phyloP scores from a whole-genome alignment of 352 stramenopile genomes.

The Aphanomyces cochlioides region DNA sequence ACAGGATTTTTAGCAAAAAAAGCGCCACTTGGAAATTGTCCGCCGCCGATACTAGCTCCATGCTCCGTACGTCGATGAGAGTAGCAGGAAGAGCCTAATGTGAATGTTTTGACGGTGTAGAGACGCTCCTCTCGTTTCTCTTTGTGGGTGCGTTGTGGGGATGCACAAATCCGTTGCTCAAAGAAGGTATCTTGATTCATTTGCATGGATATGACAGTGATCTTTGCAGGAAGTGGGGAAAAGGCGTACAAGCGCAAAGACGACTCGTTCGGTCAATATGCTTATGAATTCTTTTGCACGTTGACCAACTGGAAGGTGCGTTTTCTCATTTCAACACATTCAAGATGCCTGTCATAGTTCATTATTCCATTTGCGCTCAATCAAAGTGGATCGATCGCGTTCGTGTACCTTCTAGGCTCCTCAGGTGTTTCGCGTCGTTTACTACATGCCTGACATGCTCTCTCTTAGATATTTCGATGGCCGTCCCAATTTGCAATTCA shows the following conservation, averaged over 20 bases:
- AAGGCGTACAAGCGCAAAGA: slow-evolving; percentile 54
- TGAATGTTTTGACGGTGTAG: background rate
- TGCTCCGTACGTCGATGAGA: background rate
- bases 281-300: slow-evolving; percentile 45
- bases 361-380: slow-evolving; percentile 78
- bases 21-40: background rate
- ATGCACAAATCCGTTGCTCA: slow-evolving; percentile 84
- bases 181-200: slow-evolving; percentile 44
- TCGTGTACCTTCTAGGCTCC: slow-evolving; percentile 73
- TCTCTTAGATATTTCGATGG: slow-evolving; percentile 68
- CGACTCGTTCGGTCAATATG: slow-evolving; percentile 55
- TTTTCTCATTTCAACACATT: background rate
- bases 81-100: background rate
- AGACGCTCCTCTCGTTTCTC: slow-evolving; percentile 71
- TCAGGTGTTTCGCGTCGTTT: slow-evolving; percentile 38
- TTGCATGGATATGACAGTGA: background rate
- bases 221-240: slow-evolving; percentile 44
- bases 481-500: slow-evolving; percentile 86
- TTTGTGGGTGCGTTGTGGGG: slow-evolving; percentile 82
- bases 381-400: slow-evolving; percentile 77
- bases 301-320: slow-evolving; percentile 71
- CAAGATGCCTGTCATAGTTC: slow-evolving; percentile 41
- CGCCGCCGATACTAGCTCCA: background rate
- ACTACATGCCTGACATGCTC: background rate
- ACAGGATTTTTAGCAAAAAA: background rate